Percentiles rank a stretch among this genome's conserved stretches.
These are phyloP conservation scores for Salix purpurea DNA, from an alignment of 345 rosid genomes.

Conservation along the genomic window DNA sequence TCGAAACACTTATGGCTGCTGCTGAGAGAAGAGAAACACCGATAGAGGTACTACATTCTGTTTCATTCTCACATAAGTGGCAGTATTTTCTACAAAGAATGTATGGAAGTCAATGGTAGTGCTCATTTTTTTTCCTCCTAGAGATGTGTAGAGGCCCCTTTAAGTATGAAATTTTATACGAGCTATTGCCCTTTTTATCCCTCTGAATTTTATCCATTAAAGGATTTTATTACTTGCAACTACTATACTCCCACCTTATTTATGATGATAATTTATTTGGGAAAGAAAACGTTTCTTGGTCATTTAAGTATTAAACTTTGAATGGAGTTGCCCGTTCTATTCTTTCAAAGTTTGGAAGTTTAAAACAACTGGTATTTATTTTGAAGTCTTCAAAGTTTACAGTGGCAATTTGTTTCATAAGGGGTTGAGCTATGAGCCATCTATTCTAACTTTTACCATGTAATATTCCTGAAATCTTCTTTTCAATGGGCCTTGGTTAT, in stretches of 20 bases:
- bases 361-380: not conserved
- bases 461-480: not conserved
- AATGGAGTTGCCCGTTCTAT: not conserved
- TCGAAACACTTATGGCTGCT: conserved; percentile 94
- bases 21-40: conserved; percentile 89
- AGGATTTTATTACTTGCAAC: not conserved
- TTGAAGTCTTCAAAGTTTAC: not conserved
- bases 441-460: not conserved
- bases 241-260: not conserved
- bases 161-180: not conserved
- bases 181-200: not conserved
- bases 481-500: not conserved
- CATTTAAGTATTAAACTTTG: not conserved
- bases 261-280: not conserved
- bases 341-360: not conserved
- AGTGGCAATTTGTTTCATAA: not conserved
- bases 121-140: not conserved
- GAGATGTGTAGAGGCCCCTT: not conserved
- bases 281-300: not conserved
- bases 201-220: not conserved
- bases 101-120: not conserved
- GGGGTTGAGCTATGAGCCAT: not conserved
- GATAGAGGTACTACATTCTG: conserved; percentile 55
- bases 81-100: not conserved
- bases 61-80: not conserved